Evolutionary conservation across 2,329 filamentous ascomycete genomes (phyloP), one percentile per base, ranked within the genome.

Genomic region (Boeremia lycopersici): DNA sequence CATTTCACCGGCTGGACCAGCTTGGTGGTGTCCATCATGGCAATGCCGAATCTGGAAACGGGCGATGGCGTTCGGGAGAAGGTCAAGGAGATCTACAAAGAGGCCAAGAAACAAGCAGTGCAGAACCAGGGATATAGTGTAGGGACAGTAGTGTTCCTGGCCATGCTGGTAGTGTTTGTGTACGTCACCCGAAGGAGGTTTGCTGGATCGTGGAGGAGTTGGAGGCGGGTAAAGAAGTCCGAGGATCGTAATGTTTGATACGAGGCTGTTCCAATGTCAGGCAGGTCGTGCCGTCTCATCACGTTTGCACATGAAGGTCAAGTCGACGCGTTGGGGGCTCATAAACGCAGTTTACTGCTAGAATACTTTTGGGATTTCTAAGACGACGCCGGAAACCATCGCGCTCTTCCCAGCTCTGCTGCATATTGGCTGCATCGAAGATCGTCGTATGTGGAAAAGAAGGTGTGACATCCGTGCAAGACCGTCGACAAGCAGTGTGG

Each of bases 1-100:
- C 93, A 96, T 76, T 97, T 97, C 73, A 96, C 93, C 0, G 93
- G 93, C 45, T 97, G 93, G 93, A 97, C 93, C 29, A 95, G 90
- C 74, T 79, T 97, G 74, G 90, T 96, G 47, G 91, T 96, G 48
- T 96, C 95, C 80, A 90, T 98, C 63, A 96, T 97, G 92, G 85
- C 86, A 38, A 93, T 98, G 90, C 89, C 91, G 6, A 88, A 95
- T 63, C 67, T 91, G 34, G 56, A 55, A 9, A 50, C 46, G 25
- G 56, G 55, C 3, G 58, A 59, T 3, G 62, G 61, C 2, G 49
- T 65, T 0, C 62, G 53, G 26, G 64, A 62, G 4, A 59, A 52
- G 17, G 48, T 68, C 2, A 62, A 64, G 44, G 61, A 49, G 4
- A 57, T 62, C 23, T 64, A 64, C 38, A 55, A 63, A n/a, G 62